phyloP scores from a whole-genome alignment of 2,329 filamentous ascomycete species.

The Tolypocladium ovalisporum region DNA sequence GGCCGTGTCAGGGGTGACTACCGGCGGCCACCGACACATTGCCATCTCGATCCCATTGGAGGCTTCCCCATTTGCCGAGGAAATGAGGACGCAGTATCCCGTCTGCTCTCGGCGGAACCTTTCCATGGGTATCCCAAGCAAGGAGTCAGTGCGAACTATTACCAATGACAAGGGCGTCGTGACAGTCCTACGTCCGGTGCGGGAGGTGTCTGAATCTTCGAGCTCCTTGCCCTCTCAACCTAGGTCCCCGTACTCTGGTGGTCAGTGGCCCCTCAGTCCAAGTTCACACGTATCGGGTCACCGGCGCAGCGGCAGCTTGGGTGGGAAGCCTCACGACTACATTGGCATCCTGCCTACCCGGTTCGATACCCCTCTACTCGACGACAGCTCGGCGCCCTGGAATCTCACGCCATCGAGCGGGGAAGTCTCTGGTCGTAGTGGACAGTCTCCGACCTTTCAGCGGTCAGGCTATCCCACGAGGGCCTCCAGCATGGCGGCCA shows the following conservation, averaged over 20 bases:
- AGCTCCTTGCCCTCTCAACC: neutral
- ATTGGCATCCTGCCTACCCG: conserved; percentile 12
- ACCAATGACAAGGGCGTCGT: conserved; percentile 24
- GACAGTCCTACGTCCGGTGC: conserved; percentile 21
- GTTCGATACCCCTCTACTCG: conserved; percentile 9
- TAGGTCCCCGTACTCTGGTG: neutral
- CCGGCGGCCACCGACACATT: conserved; percentile 43
- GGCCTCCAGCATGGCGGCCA: conserved; percentile 14
- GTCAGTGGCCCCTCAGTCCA: neutral
- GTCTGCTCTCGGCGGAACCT: conserved; percentile 13
- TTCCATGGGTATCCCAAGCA: neutral
- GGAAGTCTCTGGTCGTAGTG: neutral
- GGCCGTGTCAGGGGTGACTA: conserved; percentile 42
- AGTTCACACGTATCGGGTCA: conserved; percentile 1
- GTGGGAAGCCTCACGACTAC: conserved; percentile 9
- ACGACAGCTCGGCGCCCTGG: conserved; percentile 10
- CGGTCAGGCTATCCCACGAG: conserved; percentile 12
- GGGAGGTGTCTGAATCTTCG: conserved; percentile 11
- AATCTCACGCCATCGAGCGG: conserved; percentile 2
- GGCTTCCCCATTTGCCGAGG: conserved; percentile 29
- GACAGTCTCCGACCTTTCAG: conserved; percentile 2
- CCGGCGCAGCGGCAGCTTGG: conserved; percentile 7
- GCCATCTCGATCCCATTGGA: conserved; percentile 49
- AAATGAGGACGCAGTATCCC: conserved; percentile 21
- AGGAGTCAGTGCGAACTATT: conserved; percentile 15